phyloP scores from a whole-genome alignment of 2,329 filamentous ascomycete species.

The Mycosphaerella sp. region DNA sequence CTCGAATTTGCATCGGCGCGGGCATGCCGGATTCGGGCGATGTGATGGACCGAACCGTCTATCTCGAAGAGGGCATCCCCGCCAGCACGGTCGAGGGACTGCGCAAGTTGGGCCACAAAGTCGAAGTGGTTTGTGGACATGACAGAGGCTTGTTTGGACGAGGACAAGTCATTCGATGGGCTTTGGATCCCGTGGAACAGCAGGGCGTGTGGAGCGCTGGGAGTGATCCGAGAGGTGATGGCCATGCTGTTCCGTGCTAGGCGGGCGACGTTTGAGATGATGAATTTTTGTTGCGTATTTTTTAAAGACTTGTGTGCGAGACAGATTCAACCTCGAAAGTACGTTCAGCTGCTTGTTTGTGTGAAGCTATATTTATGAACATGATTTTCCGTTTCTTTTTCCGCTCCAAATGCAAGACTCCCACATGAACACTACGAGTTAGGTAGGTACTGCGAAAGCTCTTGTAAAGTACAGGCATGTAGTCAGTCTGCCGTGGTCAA shows the following conservation, averaged over 20 bases:
- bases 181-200: slow-evolving; percentile 60
- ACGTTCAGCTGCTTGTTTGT: too few relatives aligned
- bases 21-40: slow-evolving; percentile 58
- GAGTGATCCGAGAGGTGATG: slow-evolving; percentile 83
- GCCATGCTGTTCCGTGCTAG: slow-evolving; percentile 50
- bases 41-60: slow-evolving; percentile 59
- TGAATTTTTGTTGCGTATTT: too few relatives aligned
- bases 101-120: slow-evolving; percentile 63
- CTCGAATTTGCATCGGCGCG: slow-evolving; percentile 79
- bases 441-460: too few relatives aligned
- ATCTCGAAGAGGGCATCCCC: slow-evolving; percentile 75
- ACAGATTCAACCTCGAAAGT: too few relatives aligned
- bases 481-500: too few relatives aligned
- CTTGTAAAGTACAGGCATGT: too few relatives aligned
- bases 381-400: too few relatives aligned
- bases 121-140: slow-evolving; percentile 61
- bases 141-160: slow-evolving; percentile 68
- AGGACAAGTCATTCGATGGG: slow-evolving; percentile 77
- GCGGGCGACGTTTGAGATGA: neutral
- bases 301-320: too few relatives aligned
- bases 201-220: slow-evolving; percentile 75
- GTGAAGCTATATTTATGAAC: too few relatives aligned
- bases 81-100: slow-evolving; percentile 62
- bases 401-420: too few relatives aligned
- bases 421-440: too few relatives aligned